Evolutionary conservation across 2,329 filamentous ascomycete genomes (phyloP).

Genomic region (Colletotrichum lini): DNA sequence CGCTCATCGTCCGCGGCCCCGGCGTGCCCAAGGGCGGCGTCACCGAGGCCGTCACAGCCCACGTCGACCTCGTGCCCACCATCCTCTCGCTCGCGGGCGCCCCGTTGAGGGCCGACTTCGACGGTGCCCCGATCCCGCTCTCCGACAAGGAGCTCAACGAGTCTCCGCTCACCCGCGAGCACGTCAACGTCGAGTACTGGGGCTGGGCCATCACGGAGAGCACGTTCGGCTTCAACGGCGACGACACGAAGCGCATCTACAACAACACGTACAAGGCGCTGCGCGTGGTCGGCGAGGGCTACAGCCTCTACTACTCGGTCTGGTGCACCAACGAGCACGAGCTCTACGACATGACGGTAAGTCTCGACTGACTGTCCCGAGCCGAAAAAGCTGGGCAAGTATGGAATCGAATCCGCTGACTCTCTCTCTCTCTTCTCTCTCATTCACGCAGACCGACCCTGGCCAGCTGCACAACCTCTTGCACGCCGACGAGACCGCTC

Average conservation of each 20-base stretch:
- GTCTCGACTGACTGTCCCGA: slow-evolving; percentile 26
- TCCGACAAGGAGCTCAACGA: slow-evolving; percentile 41
- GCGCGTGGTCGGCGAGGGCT: slow-evolving; percentile 61
- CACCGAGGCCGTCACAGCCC: slow-evolving; percentile 60
- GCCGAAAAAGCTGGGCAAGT: no score
- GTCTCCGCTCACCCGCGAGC: slow-evolving; percentile 55
- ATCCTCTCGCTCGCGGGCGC: slow-evolving; percentile 59
- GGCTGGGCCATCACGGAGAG: slow-evolving; percentile 55
- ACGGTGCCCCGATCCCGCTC: slow-evolving; percentile 63
- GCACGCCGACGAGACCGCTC: slow-evolving; percentile 36
- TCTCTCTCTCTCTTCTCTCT: neutral
- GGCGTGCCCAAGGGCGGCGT: slow-evolving; percentile 56
- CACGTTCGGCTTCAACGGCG: slow-evolving; percentile 44
- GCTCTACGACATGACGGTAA: slow-evolving; percentile 66
- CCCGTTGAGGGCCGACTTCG: slow-evolving; percentile 61
- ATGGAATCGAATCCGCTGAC: no score
- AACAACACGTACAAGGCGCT: slow-evolving; percentile 71
- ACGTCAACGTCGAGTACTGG: slow-evolving; percentile 69
- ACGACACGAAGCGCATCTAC: slow-evolving; percentile 43
- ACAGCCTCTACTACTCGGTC: slow-evolving; percentile 69
- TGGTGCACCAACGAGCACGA: slow-evolving; percentile 68
- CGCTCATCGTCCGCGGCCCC: slow-evolving; percentile 65
- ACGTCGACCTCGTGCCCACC: slow-evolving; percentile 70
- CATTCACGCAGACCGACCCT: slow-evolving; percentile 60
- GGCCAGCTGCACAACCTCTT: slow-evolving; percentile 57